phyloP scores from a whole-genome alignment of 345 rosid genomes.

The Moringa oleifera region DNA sequence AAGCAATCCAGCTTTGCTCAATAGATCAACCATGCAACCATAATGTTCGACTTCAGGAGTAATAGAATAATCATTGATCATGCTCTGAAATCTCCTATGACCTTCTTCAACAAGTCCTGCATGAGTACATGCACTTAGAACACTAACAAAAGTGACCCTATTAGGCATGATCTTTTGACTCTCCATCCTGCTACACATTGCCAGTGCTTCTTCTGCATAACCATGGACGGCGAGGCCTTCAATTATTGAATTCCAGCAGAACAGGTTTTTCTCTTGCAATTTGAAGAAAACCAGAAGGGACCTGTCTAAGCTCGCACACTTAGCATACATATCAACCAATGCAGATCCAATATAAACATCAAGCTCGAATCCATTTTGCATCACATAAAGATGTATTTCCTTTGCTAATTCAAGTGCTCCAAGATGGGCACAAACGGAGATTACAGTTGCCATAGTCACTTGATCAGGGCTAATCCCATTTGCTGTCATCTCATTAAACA shows the following conservation, averaged over 20 bases:
- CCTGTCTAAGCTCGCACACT: conserved; percentile 61
- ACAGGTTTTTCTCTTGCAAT: conserved; percentile 57
- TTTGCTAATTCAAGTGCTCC: conserved; percentile 64
- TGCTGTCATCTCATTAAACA: conserved; percentile 51
- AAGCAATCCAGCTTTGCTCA: conserved; percentile 69
- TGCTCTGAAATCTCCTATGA: conserved; percentile 41
- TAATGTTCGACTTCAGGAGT: conserved; percentile 48
- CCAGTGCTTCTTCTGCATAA: conserved; percentile 48
- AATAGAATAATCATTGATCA: conserved; percentile 43
- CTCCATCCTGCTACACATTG: conserved; percentile 62
- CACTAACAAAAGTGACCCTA: conserved; percentile 64
- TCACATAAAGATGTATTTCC: conserved; percentile 53
- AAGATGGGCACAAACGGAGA: conserved; percentile 83
- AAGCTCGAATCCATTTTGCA: conserved; percentile 43
- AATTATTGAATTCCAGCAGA: conserved; percentile 81
- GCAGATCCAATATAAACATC: conserved; percentile 85
- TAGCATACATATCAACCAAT: conserved; percentile 77
- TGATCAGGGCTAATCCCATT: conserved; percentile 52
- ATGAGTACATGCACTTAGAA: conserved; percentile 74
- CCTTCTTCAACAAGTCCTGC: conserved; percentile 83
- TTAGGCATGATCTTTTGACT: conserved; percentile 47
- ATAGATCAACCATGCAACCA: conserved; percentile 73
- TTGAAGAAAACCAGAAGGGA: conserved; percentile 69
- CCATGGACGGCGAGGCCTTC: conserved; percentile 82
- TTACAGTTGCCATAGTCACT: conserved; percentile 61